Percentiles rank a stretch among this genome's conserved stretches.
phyloP scores from a whole-genome alignment of 345 rosid genomes.

The Eucalyptus tenuipes region DNA sequence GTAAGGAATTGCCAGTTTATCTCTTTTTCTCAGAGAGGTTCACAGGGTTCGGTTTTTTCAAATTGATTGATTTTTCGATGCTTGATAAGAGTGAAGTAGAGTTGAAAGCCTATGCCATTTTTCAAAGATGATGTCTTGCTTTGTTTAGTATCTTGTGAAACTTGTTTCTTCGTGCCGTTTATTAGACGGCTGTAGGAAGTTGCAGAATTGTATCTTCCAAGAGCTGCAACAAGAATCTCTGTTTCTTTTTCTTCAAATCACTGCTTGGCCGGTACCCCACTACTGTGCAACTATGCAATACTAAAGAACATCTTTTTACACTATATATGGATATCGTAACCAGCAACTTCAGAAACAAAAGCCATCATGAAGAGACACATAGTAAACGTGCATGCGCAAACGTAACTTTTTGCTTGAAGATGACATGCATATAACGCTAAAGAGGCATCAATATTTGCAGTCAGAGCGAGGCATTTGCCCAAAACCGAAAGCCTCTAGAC shows the following conservation, averaged over 20 bases:
- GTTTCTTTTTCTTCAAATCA: background rate
- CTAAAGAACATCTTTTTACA: background rate
- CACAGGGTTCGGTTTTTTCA: accelerated
- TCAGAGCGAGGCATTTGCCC: background rate
- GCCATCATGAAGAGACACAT: background rate
- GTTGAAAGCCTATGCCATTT: background rate
- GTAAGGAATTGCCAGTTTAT: too few relatives aligned
- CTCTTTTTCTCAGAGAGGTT: too few relatives aligned
- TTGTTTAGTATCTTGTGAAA: background rate
- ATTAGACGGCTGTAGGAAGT: background rate
- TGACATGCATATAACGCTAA: background rate
- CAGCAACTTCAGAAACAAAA: background rate
- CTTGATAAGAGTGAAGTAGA: background rate
- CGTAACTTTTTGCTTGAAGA: background rate
- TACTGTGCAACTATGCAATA: background rate
- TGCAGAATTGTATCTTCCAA: background rate
- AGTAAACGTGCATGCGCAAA: background rate
- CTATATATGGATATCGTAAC: background rate
- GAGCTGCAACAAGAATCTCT: background rate
- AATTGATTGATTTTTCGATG: background rate
- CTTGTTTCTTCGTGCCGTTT: background rate
- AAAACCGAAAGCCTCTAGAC: background rate
- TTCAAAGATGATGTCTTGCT: background rate
- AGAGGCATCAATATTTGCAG: background rate
- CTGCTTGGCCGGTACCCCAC: background rate